Evolutionary conservation across 495 filamentous ascomycete genomes (phyloP), one percentile per base, ranked within the genome.

Genomic region (Tuber calosporum): DNA sequence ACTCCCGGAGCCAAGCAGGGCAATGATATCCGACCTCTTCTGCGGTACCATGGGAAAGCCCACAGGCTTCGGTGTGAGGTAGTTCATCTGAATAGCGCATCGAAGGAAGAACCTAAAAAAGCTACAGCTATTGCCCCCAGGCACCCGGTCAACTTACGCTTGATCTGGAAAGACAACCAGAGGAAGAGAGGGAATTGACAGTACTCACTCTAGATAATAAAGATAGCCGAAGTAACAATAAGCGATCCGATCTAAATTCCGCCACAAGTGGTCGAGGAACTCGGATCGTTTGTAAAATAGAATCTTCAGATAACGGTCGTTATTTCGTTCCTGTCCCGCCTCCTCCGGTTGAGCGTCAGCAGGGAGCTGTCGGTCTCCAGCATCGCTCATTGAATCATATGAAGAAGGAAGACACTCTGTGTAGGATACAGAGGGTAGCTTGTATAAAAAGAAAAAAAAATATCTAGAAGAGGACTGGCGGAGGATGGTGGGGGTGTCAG

Each of bases 201-300:
- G 34, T 22, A 72, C 87, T 74, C 81, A 91, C 90, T 92, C 90
- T 84, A 91, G 85, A 79, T 91, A 91, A 82, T 92, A 92, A 45
- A 91, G 80, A 38, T 88, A 87, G 5, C 89, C 87, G 43, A 92
- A 84, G 81, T 92, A 83, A 74, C 87, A 87, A 80, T 91, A 92
- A 43, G 90, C 84, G 37, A 91, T 74, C 76, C 89, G 87, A 75
- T 92, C 90, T 45, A 92, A 83, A 78, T 86, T 87, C 67, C 87
- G 84, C 67, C 91, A 82, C 67, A 91, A 75, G 68, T 87, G 84
- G 79, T 90, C 87, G 43, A 91, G 86, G 76, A 88, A 86, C 48
- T 86, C 84, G 30, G 86, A 82, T 40, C 83, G 79, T 69, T 82
- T 82, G 77, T 83, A 69, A 13, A 62, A 58, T 36, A 78, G 39